Evolutionary conservation across 1,284 basidiomycete genomes (phyloP).

Genomic region (Prillingera fragicola): DNA sequence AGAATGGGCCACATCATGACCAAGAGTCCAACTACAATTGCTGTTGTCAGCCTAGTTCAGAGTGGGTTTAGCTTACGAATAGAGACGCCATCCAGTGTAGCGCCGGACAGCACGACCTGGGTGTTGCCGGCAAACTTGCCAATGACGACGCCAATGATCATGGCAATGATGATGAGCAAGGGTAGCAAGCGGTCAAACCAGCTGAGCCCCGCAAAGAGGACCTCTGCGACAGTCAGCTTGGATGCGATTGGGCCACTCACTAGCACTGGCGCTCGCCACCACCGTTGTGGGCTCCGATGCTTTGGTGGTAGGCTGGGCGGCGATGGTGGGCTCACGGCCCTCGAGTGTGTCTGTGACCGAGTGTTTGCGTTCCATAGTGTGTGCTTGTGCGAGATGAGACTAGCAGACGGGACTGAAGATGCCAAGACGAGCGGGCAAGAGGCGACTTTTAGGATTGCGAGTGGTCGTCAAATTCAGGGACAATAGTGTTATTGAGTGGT

Average conservation of each 20-base stretch:
- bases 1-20: slow-evolving; percentile 87
- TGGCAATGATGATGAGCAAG: slow-evolving; percentile 64
- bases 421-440: no score
- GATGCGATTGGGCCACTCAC: not conserved
- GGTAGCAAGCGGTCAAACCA: slow-evolving; percentile 65
- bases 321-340: no score
- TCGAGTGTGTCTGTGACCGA: no score
- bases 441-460: no score
- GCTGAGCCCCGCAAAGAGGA: slow-evolving; percentile 41
- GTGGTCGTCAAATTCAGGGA: no score
- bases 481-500: no score
- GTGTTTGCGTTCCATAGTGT: no score
- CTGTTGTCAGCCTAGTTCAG: slow-evolving; percentile 44
- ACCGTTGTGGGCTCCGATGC: no score
- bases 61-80: slow-evolving; percentile 33
- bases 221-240: not conserved
- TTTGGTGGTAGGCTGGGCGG: no score
- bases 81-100: slow-evolving; percentile 41
- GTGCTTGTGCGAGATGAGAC: no score
- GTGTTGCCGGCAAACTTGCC: slow-evolving; percentile 42
- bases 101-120: slow-evolving; percentile 23
- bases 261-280: no score
- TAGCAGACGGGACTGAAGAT: no score
- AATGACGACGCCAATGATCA: slow-evolving; percentile 74
- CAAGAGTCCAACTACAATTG: slow-evolving; percentile 68